A percentile compares a stretch with the other conserved stretches of the same genome.
These are phyloP conservation scores for Aeschynomene evenia DNA, from an alignment of 306 rosid species.

Conservation along the genomic window DNA sequence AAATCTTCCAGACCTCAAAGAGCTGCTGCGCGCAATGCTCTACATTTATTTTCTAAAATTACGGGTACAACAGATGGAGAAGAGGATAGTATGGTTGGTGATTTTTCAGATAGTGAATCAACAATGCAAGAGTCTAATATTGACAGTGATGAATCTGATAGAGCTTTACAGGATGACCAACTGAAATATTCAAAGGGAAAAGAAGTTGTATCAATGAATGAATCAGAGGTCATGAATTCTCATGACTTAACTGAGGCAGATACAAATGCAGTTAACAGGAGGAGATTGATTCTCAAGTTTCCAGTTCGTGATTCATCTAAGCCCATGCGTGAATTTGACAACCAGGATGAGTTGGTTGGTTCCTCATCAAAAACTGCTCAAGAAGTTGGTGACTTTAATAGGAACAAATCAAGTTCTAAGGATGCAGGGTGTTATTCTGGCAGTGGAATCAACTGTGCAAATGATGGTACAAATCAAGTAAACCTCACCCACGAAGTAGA, in stretches of 20 bases:
- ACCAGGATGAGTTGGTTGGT: slow-evolving; percentile 54
- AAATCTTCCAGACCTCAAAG: slow-evolving; percentile 91
- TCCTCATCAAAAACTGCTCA: slow-evolving; percentile 60
- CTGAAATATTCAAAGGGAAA: slow-evolving; percentile 65
- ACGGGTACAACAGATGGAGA: slow-evolving; percentile 79
- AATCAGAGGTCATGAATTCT: slow-evolving; percentile 49
- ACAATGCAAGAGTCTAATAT: slow-evolving; percentile 56
- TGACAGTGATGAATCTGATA: slow-evolving; percentile 80
- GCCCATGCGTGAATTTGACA: slow-evolving; percentile 29
- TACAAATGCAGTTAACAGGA: slow-evolving; percentile 49
- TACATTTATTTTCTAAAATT: slow-evolving; percentile 74
- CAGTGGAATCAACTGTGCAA: slow-evolving; percentile 32
- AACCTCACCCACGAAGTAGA: slow-evolving; percentile 33
- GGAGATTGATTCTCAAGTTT: slow-evolving; percentile 76
- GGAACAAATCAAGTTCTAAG: slow-evolving; percentile 32
- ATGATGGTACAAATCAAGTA: slow-evolving; percentile 43
- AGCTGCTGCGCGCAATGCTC: slow-evolving; percentile 95
- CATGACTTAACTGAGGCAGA: slow-evolving; percentile 47
- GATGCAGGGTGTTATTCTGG: slow-evolving; percentile 40
- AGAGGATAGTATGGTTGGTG: slow-evolving; percentile 68
- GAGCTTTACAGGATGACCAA: slow-evolving; percentile 49
- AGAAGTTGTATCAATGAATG: slow-evolving; percentile 53
- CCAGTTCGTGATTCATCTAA: slow-evolving; percentile 61
- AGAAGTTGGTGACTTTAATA: slow-evolving; percentile 42
- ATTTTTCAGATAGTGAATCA: slow-evolving; percentile 84